phyloP scores from a whole-genome alignment of 2,329 filamentous ascomycete species.

The Alternaria sp. region DNA sequence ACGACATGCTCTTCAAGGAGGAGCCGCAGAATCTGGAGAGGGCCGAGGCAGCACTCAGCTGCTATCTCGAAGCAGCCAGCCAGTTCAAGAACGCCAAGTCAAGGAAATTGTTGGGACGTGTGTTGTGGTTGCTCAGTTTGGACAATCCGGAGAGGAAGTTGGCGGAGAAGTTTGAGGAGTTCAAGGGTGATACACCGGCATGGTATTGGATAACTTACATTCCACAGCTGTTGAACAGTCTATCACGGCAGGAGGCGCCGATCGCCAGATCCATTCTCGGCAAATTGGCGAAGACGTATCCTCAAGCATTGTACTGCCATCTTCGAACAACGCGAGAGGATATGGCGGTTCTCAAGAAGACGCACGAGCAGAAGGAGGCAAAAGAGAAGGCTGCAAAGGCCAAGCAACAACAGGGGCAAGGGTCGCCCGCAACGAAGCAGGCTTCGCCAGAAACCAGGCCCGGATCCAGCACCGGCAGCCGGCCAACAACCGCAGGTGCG shows the following conservation, averaged over 20 bases:
- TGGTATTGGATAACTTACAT: conserved; percentile 99
- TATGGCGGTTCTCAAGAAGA: conserved; percentile 89
- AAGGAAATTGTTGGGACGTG: conserved; percentile 87
- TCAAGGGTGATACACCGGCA: conserved; percentile 94
- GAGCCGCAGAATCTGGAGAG: conserved; percentile 81
- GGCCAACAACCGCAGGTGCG: conserved; percentile 42
- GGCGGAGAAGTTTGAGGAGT: conserved; percentile 87
- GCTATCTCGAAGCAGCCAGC: conserved; percentile 93
- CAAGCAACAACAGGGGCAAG: conserved; percentile 66
- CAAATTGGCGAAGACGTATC: conserved; percentile 94
- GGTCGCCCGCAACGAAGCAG: conserved; percentile 46
- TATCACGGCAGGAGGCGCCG: conserved; percentile 88
- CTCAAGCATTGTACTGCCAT: conserved; percentile 93
- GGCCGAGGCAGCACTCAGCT: conserved; percentile 90
- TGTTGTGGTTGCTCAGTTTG: conserved; percentile 93
- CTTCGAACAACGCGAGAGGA: conserved; percentile 93
- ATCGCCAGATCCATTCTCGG: conserved; percentile 85
- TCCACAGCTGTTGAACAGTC: conserved; percentile 88
- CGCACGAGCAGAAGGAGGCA: conserved; percentile 69
- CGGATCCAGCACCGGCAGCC: conserved; percentile 35
- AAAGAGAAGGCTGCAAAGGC: conserved; percentile 59
- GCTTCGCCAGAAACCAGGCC: conserved; percentile 43
- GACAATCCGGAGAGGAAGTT: conserved; percentile 87
- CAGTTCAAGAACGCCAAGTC: conserved; percentile 98
- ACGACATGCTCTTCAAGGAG: conserved; percentile 93